These are phyloP conservation scores for Colletotrichum karsti DNA, from an alignment of 2,329 filamentous ascomycete species.

Conservation along the genomic window DNA sequence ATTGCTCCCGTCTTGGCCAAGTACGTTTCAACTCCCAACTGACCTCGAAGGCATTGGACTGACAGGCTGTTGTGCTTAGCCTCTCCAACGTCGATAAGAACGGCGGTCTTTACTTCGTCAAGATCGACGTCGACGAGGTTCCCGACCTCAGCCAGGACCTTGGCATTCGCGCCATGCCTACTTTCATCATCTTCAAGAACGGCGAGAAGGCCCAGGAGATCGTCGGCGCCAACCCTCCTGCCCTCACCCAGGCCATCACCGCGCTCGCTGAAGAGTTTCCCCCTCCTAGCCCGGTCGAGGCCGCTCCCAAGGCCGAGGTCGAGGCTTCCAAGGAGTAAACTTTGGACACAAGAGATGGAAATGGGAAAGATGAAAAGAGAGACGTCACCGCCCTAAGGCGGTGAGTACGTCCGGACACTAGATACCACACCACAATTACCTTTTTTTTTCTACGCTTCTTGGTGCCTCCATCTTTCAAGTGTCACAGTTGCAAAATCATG, in stretches of 20 bases:
- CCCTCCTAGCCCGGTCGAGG: not conserved
- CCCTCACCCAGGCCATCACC: conserved; percentile 60
- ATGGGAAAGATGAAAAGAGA: not conserved
- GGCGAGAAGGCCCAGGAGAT: conserved; percentile 78
- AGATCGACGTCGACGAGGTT: conserved; percentile 90
- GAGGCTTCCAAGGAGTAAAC: not conserved
- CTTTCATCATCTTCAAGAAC: conserved; percentile 85
- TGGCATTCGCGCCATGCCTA: conserved; percentile 90
- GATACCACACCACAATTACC: conserved; percentile 11
- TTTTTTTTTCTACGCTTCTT: not conserved
- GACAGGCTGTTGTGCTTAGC: not conserved
- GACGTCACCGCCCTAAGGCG: not conserved
- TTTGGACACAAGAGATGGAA: not conserved
- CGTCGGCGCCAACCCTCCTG: conserved; percentile 81
- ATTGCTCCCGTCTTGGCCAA: conserved; percentile 80
- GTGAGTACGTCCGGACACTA: not conserved
- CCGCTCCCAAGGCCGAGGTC: not conserved
- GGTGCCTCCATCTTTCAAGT: accelerated
- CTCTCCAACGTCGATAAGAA: conserved; percentile 50
- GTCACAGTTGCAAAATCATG: not conserved
- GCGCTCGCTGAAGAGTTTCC: conserved; percentile 29
- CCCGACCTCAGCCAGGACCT: conserved; percentile 80
- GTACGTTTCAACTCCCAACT: conserved; percentile 48
- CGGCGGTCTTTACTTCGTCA: conserved; percentile 77
- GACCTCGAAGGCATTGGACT: not conserved